Evolutionary conservation across 306 rosid species (phyloP), one percentile per base, ranked within the genome.

Genomic region (Corylus americana): DNA sequence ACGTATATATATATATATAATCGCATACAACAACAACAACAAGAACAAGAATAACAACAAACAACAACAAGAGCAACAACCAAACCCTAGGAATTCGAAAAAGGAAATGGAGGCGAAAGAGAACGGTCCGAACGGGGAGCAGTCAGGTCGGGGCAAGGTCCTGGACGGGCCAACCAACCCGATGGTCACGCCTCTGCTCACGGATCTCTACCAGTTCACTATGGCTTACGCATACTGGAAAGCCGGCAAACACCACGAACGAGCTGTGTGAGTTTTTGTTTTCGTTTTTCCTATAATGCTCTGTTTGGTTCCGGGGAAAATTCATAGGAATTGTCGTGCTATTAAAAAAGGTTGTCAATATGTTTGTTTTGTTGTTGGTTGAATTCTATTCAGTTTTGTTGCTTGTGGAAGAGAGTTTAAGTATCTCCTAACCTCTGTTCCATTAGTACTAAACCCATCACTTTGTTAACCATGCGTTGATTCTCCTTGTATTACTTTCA

Each of bases 171-270:
- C 99, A 1, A 93, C 94, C 39, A 96, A 96, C 35, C 98, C 99
- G 5, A 93, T 96, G 97, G 98, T 96, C 7, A 87, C 99, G 58
- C 99, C 99, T 79, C 91, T 96, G 79, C 98, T 96, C 66, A 96
- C 92, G 45, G 99, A 96, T 87, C 99, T 90, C 80, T 96, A 96
- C 76, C 99, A 93, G 87, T 96, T 91, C 89, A 96, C 99, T 76
- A 96, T 96, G 99, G 98, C 98, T 77, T 96, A 96, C 78, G 97
- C 99, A 11, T 96, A 96, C 85, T 96, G 99, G 99, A 96, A 90
- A 87, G 96, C 99, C 70, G 94, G 97, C 86, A 96, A 96, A 78
- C 98, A 93, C 74, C 86, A 90, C 84, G 99, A 96, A 47, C 98
- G 90, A 16, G 94, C 98, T 58, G 98, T 96, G 99, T 96, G 47